A percentile compares a stretch with the other conserved stretches of the same genome.
Evolutionary conservation across 2,329 filamentous ascomycete species (phyloP).

Genomic region (Phialemoniopsis sp.): DNA sequence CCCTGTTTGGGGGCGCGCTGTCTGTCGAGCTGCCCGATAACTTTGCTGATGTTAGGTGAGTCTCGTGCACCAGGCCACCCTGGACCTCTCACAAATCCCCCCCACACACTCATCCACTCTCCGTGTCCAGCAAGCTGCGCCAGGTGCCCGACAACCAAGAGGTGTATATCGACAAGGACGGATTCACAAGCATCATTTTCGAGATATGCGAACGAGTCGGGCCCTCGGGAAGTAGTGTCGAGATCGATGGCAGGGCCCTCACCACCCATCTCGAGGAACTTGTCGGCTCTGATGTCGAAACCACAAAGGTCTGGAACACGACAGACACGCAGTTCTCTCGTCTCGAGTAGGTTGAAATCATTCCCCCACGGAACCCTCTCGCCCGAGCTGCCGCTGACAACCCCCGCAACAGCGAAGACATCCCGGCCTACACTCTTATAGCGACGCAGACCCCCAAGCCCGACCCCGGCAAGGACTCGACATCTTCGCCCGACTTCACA

Average conservation of each 20-base stretch:
- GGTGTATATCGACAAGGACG: constrained; percentile 79
- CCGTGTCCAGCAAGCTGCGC: constrained; percentile 55
- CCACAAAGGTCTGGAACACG: constrained; percentile 63
- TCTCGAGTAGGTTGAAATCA: constrained; percentile 37
- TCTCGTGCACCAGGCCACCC: neutral
- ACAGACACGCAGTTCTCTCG: constrained; percentile 53
- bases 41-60: constrained; percentile 71
- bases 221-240: constrained; percentile 43
- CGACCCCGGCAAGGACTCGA: constrained; percentile 22
- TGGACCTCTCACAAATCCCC: neutral
- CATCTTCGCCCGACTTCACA: constrained; percentile 57
- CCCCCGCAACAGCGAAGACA: constrained; percentile 31
- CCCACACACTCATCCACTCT: neutral
- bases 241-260: constrained; percentile 66
- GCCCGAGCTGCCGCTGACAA: constrained; percentile 13
- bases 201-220: constrained; percentile 84
- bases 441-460: constrained; percentile 54
- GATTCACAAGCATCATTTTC: constrained; percentile 83
- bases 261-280: constrained; percentile 67
- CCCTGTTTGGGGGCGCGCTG: constrained; percentile 71
- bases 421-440: constrained; percentile 65
- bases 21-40: constrained; percentile 61
- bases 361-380: no score
- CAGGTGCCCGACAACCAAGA: constrained; percentile 87
- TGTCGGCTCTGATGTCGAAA: constrained; percentile 59